A percentile compares a stretch with the other conserved stretches of the same genome.
These are phyloP conservation scores for Agastache rugosa DNA, from an alignment of 257 asterid genomes.

Conservation along the genomic window DNA sequence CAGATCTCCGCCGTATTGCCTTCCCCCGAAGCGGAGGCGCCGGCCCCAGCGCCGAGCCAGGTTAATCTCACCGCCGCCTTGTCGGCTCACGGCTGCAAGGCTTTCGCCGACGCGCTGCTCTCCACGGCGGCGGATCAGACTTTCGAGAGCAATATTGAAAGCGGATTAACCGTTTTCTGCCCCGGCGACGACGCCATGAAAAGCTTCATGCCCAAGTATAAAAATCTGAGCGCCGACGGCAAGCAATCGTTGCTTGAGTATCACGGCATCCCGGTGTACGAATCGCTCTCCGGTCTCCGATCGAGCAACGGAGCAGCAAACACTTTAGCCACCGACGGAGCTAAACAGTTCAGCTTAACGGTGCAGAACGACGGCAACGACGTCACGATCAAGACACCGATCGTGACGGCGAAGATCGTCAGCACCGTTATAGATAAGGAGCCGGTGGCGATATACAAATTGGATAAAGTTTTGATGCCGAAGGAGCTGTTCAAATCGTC, in stretches of 20 bases:
- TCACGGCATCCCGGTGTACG: conserved; percentile 67
- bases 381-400: conserved; percentile 53
- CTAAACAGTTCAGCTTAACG: conserved; percentile 53
- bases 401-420: conserved; percentile 58
- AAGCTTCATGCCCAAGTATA: conserved; percentile 53
- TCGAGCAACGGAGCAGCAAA: conserved; percentile 58
- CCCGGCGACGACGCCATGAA: conserved; percentile 81
- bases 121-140: conserved; percentile 61
- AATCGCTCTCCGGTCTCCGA: conserved; percentile 52
- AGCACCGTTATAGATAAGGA: conserved; percentile 55
- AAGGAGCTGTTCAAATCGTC: conserved; percentile 56
- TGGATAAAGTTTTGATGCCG: conserved; percentile 69
- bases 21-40: conserved; percentile 72
- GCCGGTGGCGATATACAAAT: conserved; percentile 56
- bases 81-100: conserved; percentile 78
- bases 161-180: conserved; percentile 79
- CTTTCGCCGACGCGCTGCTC: conserved; percentile 64
- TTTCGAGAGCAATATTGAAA: conserved; percentile 44
- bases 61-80: conserved; percentile 58
- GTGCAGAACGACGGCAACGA: conserved; percentile 63
- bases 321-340: conserved; percentile 72
- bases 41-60: conserved; percentile 61
- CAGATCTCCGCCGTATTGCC: conserved; percentile 63
- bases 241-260: conserved; percentile 48
- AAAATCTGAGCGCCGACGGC: conserved; percentile 48